Evolutionary conservation across 495 filamentous ascomycete species (phyloP).

Genomic region (Podospora pseudopauciseta): DNA sequence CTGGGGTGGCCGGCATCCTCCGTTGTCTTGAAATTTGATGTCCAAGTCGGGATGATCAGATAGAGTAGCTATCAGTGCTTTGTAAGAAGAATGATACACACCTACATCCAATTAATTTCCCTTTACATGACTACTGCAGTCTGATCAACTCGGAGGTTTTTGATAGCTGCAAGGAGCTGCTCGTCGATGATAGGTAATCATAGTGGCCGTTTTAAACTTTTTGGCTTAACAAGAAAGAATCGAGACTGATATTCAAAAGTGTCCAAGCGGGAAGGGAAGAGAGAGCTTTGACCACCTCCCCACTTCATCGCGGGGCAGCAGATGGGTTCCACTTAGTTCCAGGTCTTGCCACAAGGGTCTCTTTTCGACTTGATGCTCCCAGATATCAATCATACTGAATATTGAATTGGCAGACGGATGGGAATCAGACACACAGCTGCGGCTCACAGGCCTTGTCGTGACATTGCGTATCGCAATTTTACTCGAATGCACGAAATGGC

Average conservation of each 20-base stretch:
- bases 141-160: neutral
- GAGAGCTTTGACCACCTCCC: slow-evolving; percentile 11
- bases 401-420: neutral
- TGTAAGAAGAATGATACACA: neutral
- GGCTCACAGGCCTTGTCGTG: slow-evolving; percentile 1
- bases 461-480: slow-evolving; percentile 16
- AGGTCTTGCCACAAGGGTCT: slow-evolving; percentile 9
- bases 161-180: neutral
- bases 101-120: neutral
- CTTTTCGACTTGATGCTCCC: neutral
- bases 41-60: neutral
- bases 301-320: slow-evolving; percentile 9
- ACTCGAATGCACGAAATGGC: slow-evolving; percentile 4
- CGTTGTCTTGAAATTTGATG: neutral
- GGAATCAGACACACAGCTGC: neutral
- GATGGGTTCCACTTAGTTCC: slow-evolving; percentile 12
- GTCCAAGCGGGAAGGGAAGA: slow-evolving; percentile 11
- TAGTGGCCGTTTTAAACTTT: slow-evolving; percentile 9
- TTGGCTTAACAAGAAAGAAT: slow-evolving; percentile 3
- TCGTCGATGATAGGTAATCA: neutral
- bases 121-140: neutral
- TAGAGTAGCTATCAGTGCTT: neutral
- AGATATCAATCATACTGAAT: neutral
- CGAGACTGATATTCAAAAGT: neutral
- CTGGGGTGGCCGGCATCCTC: neutral